These are phyloP conservation scores for Aspergillus haitiensis DNA, from an alignment of 495 filamentous ascomycete species.

Conservation along the genomic window DNA sequence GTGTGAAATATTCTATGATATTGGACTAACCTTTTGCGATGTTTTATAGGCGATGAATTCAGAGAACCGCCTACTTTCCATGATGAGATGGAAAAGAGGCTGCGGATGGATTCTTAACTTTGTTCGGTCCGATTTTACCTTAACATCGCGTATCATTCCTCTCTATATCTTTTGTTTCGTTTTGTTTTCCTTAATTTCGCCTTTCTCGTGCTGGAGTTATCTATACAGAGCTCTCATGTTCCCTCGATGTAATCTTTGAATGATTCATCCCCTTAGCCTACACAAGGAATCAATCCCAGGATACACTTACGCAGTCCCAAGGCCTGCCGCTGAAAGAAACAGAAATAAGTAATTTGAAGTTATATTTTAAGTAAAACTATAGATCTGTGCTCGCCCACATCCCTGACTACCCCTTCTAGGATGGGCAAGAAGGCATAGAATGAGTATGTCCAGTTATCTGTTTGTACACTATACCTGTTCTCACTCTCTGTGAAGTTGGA, in stretches of 20 bases:
- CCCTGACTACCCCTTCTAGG: too few relatives aligned
- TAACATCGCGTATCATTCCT: not conserved
- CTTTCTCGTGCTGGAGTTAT: too few relatives aligned
- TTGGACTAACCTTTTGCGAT: not conserved
- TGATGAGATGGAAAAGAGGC: slow-evolving; percentile 88
- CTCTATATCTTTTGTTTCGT: slow-evolving; percentile 9
- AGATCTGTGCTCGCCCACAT: too few relatives aligned
- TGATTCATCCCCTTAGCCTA: too few relatives aligned
- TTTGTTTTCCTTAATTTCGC: slow-evolving; percentile 14
- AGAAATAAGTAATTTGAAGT: too few relatives aligned
- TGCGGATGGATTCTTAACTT: slow-evolving; percentile 66
- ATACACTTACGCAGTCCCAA: too few relatives aligned
- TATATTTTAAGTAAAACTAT: too few relatives aligned
- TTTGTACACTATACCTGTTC: slow-evolving; percentile 1
- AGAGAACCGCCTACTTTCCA: slow-evolving; percentile 70
- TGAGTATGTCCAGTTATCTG: slow-evolving; percentile 3
- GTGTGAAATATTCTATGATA: not conserved
- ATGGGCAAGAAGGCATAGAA: too few relatives aligned
- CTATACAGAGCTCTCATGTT: too few relatives aligned
- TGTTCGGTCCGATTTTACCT: slow-evolving; percentile 6
- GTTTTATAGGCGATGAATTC: slow-evolving; percentile 56
- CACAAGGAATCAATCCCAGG: too few relatives aligned
- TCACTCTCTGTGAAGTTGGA: not conserved
- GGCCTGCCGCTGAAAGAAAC: too few relatives aligned
- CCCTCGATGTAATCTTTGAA: too few relatives aligned